phyloP scores from a whole-genome alignment of 345 rosid species.

The Pistacia atlantica region DNA sequence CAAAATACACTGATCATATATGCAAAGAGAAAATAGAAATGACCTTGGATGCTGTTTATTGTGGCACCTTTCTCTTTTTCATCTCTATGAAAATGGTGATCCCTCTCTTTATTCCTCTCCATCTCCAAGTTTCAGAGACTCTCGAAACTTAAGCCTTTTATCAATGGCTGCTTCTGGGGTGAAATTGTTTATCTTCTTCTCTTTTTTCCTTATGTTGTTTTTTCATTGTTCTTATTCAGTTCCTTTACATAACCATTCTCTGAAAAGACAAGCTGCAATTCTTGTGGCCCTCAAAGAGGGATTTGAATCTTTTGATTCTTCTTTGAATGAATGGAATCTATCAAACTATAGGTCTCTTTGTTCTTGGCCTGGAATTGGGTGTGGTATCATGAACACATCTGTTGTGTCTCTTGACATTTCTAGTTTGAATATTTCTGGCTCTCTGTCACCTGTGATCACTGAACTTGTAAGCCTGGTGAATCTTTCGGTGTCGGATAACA shows the following conservation, averaged over 20 bases:
- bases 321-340: slow-evolving; percentile 51
- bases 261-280: slow-evolving; percentile 55
- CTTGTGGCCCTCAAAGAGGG: slow-evolving; percentile 53
- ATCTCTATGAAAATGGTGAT: slow-evolving; percentile 7
- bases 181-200: slow-evolving; percentile 6
- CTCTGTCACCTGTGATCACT: slow-evolving; percentile 51
- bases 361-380: slow-evolving; percentile 55
- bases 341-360: slow-evolving; percentile 51
- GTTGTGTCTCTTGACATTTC: slow-evolving; percentile 57
- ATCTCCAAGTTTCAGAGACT: background rate
- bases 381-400: slow-evolving; percentile 42
- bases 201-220: slow-evolving; percentile 30
- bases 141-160: background rate
- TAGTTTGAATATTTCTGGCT: slow-evolving; percentile 56
- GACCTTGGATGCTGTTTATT: slow-evolving; percentile 44
- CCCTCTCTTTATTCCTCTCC: background rate
- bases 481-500: slow-evolving; percentile 53
- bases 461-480: slow-evolving; percentile 38
- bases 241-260: slow-evolving; percentile 39
- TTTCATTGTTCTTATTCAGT: slow-evolving; percentile 26
- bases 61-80: slow-evolving; percentile 28
- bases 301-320: slow-evolving; percentile 47
- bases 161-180: slow-evolving; percentile 27
- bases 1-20: slow-evolving; percentile 16
- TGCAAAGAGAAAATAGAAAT: slow-evolving; percentile 12